A percentile compares a stretch with the other conserved stretches of the same genome.
Conservation (phyloP, 352 stramenopile species). For the Halophytophthora batemanensis region DNA sequence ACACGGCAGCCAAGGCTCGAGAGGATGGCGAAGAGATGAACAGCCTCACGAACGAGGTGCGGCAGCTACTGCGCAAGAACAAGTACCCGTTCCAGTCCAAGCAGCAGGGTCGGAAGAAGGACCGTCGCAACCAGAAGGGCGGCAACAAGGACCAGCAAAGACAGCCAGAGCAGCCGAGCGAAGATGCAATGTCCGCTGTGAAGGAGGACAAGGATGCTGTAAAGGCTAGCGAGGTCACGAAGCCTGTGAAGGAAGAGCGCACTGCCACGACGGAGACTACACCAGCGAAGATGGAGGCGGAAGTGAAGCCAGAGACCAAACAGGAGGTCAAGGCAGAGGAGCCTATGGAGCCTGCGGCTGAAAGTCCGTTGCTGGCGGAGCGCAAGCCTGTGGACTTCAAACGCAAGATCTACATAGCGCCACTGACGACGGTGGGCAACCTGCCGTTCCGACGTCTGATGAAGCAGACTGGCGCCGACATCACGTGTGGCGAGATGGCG, state of each 20-base stretch:
- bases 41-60: conserved; percentile 81
- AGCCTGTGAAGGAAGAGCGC: neutral
- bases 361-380: conserved; percentile 54
- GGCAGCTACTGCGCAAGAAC: conserved; percentile 89
- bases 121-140: conserved; percentile 42
- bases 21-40: conserved; percentile 71
- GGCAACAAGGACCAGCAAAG: conserved; percentile 31
- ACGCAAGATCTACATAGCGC: conserved; percentile 98
- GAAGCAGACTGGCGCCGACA: conserved; percentile 97
- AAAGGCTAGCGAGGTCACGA: conserved; percentile 2
- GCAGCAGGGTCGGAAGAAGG: conserved; percentile 59
- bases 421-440: conserved; percentile 99
- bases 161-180: conserved; percentile 11
- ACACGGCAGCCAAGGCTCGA: conserved; percentile 2
- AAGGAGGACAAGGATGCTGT: neutral
- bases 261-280: neutral
- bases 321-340: conserved; percentile 8
- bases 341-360: conserved; percentile 31
- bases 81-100: conserved; percentile 89
- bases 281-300: neutral
- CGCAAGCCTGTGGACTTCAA: conserved; percentile 95
- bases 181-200: conserved; percentile 10
- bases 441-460: conserved; percentile 97
- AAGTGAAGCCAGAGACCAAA: conserved; percentile 3
- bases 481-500: conserved; percentile 99